Percentiles rank a stretch among this genome's conserved stretches.
Conservation (phyloP, 2,329 filamentous ascomycete species). For the Cordyceps farinosa region DNA sequence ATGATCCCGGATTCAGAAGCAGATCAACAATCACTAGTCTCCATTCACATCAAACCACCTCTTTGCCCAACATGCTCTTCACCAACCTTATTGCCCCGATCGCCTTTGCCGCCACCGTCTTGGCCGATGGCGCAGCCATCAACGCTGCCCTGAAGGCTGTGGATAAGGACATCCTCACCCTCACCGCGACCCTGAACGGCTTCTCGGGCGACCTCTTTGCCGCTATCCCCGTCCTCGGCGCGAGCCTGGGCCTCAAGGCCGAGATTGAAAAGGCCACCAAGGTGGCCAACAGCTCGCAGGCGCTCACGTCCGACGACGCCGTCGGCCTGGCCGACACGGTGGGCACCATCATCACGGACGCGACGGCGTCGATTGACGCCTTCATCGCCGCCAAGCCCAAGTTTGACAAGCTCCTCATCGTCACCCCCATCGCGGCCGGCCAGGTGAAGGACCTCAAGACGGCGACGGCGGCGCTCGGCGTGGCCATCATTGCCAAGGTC, state of each 20-base stretch:
- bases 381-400: constrained; percentile 14
- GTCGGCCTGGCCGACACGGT: background rate
- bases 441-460: constrained; percentile 13
- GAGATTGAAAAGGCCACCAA: background rate
- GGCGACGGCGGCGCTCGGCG: background rate
- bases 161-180: background rate
- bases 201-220: constrained; percentile 15
- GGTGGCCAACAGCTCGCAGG: constrained; percentile 2
- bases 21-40: background rate
- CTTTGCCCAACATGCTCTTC: background rate
- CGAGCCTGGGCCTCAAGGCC: background rate
- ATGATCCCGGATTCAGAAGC: background rate
- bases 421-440: constrained; percentile 9
- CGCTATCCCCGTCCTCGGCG: constrained; percentile 5
- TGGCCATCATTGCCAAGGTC: constrained; percentile 13
- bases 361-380: constrained; percentile 6
- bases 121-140: constrained; percentile 13
- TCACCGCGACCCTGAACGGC: background rate
- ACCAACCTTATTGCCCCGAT: background rate
- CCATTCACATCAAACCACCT: background rate
- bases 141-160: constrained; percentile 3
- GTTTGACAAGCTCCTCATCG: constrained; percentile 13
- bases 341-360: background rate
- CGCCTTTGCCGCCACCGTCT: constrained; percentile 9
- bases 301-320: constrained; percentile 10